phyloP scores from a whole-genome alignment of 179 eudicot species.

The Silene vulgaris region DNA sequence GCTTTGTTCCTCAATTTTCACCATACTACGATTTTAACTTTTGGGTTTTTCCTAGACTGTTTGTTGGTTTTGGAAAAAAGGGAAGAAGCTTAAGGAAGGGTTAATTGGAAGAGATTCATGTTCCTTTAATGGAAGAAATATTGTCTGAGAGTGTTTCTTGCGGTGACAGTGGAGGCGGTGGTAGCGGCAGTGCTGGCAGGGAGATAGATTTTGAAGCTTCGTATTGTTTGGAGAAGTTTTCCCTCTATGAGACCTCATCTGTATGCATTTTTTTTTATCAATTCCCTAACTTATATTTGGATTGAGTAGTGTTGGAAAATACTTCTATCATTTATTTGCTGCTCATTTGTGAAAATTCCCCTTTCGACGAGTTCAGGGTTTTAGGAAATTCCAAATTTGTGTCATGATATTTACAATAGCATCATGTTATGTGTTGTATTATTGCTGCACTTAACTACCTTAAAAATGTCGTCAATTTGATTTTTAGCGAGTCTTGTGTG shows the following conservation, averaged over 20 bases:
- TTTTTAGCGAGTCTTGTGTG: no score
- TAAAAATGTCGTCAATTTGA: no score
- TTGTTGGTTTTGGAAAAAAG: not conserved
- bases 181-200: not conserved
- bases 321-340: no score
- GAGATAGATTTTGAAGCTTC: not conserved
- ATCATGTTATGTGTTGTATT: no score
- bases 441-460: no score
- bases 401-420: no score
- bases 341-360: not conserved
- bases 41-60: not conserved
- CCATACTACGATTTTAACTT: not conserved
- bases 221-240: slow-evolving; percentile 16
- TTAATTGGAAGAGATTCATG: not conserved
- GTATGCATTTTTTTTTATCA: not conserved
- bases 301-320: not conserved
- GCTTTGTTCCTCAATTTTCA: not conserved
- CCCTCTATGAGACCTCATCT: slow-evolving; percentile 15
- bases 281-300: not conserved
- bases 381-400: no score
- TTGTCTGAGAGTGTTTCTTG: not conserved
- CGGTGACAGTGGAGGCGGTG: not conserved
- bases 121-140: not conserved
- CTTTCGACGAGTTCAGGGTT: not conserved
- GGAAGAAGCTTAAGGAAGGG: not conserved